Evolutionary conservation across 1,139 yeast genomes (phyloP).

Genomic region (Taphrina populina): DNA sequence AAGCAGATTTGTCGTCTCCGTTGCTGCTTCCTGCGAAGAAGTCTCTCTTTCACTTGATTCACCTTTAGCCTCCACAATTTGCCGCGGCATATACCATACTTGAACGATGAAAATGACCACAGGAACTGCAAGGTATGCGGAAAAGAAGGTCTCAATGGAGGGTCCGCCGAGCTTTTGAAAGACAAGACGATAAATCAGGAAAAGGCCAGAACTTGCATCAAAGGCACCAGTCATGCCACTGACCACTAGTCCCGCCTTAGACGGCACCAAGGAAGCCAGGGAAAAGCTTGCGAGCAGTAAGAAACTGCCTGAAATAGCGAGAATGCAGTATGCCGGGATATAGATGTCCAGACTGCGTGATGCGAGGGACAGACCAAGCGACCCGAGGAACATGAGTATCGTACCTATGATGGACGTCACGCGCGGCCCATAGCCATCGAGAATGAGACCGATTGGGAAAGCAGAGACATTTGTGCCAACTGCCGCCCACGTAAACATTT

Average conservation of each 20-base stretch:
- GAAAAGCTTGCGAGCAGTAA: constrained; percentile 79
- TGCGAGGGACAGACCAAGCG: constrained; percentile 52
- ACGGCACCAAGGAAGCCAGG: constrained; percentile 70
- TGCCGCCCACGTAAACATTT: constrained; percentile 81
- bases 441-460: constrained; percentile 71
- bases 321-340: constrained; percentile 60
- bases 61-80: constrained; percentile 70
- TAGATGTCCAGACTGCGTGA: constrained; percentile 56
- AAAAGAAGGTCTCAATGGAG: constrained; percentile 59
- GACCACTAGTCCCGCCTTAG: constrained; percentile 64
- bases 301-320: constrained; percentile 81
- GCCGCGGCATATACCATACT: constrained; percentile 70
- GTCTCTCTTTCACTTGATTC: constrained; percentile 52
- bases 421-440: constrained; percentile 79
- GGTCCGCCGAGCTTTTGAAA: constrained; percentile 49
- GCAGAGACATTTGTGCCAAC: constrained; percentile 84
- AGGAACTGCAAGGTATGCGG: constrained; percentile 68
- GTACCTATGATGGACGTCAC: constrained; percentile 77
- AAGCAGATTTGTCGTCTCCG: constrained; percentile 57
- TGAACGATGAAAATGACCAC: constrained; percentile 71
- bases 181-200: constrained; percentile 61
- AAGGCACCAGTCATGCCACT: constrained; percentile 76
- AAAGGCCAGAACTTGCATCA: constrained; percentile 74
- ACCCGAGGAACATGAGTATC: constrained; percentile 55
- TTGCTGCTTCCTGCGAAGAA: constrained; percentile 40